Percentiles rank a stretch among this genome's conserved stretches.
phyloP scores from a whole-genome alignment of 2,329 filamentous ascomycete genomes.

The Pseudocercospora musae region DNA sequence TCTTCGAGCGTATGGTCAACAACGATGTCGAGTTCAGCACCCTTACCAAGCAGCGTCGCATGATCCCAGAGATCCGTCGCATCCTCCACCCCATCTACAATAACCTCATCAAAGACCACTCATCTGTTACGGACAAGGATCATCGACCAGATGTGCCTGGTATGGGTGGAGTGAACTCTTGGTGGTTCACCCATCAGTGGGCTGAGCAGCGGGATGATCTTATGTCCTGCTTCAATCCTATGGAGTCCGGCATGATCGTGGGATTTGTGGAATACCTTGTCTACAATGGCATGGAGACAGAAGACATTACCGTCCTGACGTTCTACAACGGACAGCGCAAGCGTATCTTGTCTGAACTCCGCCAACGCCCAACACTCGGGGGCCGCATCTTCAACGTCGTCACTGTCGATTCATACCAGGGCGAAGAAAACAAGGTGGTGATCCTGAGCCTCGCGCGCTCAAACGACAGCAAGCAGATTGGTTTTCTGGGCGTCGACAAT shows the following conservation, averaged over 20 bases:
- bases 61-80: conserved; percentile 66
- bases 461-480: conserved; percentile 56
- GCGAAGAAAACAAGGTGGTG: conserved; percentile 83
- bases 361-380: conserved; percentile 18
- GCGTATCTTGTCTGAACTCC: conserved; percentile 53
- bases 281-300: conserved; percentile 58
- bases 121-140: conserved; percentile 46
- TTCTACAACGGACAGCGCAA: conserved; percentile 86
- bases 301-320: conserved; percentile 73
- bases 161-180: conserved; percentile 60
- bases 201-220: conserved; percentile 61
- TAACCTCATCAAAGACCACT: conserved; percentile 56
- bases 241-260: conserved; percentile 74
- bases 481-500: conserved; percentile 68
- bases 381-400: conserved; percentile 54
- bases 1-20: conserved; percentile 75
- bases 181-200: conserved; percentile 64
- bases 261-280: conserved; percentile 69
- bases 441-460: conserved; percentile 78
- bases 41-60: conserved; percentile 67
- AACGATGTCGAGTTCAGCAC: conserved; percentile 62
- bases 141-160: conserved; percentile 56
- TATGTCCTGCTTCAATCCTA: conserved; percentile 64
- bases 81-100: conserved; percentile 62
- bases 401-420: conserved; percentile 87